Percentiles rank a stretch among this genome's conserved stretches.
Evolutionary conservation across 176 grass and related monocot species (phyloP).

Genomic region (Dactylis glomerata): DNA sequence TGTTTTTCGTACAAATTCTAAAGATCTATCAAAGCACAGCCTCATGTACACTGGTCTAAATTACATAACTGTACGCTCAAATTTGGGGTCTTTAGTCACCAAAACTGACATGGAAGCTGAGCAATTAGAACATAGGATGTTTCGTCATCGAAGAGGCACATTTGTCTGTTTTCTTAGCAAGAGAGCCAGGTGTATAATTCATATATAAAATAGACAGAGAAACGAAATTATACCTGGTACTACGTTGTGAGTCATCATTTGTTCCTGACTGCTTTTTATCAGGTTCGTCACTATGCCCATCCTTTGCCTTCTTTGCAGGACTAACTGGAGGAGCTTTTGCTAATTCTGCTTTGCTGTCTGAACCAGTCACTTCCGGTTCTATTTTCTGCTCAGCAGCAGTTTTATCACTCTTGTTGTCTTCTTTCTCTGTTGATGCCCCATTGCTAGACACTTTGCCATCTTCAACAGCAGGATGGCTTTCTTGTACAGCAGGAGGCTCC

Average conservation of each 20-base stretch:
- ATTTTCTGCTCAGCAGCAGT: constrained; percentile 37
- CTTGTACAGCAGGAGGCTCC: constrained; percentile 56
- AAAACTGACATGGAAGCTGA: not conserved
- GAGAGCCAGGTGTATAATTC: not conserved
- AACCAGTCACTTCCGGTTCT: constrained; percentile 46
- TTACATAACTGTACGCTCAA: not conserved
- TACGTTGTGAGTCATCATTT: constrained; percentile 66
- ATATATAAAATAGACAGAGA: constrained; percentile 24
- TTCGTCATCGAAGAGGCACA: not conserved
- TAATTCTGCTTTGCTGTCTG: constrained; percentile 36
- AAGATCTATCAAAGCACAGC: not conserved
- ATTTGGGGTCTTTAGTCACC: not conserved
- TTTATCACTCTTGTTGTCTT: constrained; percentile 60
- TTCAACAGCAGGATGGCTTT: constrained; percentile 45
- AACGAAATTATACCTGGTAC: constrained; percentile 52
- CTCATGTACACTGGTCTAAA: not conserved
- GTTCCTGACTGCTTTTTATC: constrained; percentile 38
- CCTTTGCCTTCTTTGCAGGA: constrained; percentile 61
- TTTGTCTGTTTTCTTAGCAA: not conserved
- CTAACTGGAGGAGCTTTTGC: constrained; percentile 58
- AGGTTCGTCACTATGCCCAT: constrained; percentile 49
- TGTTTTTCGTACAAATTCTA: not conserved
- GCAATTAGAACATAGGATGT: not conserved
- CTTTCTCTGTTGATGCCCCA: constrained; percentile 48
- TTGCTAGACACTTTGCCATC: constrained; percentile 50